These are phyloP conservation scores for Colletotrichum sp. DNA, from an alignment of 2,329 filamentous ascomycete genomes.

Conservation along the genomic window DNA sequence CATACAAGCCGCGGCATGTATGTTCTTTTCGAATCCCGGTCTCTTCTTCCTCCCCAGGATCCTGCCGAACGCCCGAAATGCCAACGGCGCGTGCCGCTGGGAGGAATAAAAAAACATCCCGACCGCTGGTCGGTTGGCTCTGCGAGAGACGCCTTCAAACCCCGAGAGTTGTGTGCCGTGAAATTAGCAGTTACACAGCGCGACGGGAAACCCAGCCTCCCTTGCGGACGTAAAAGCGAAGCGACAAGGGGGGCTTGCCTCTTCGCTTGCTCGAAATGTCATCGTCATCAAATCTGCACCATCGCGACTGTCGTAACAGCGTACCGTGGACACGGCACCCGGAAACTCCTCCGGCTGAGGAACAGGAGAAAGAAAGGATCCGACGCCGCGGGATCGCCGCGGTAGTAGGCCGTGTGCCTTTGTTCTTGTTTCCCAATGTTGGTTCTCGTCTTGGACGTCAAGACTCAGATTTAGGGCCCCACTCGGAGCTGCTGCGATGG, in stretches of 20 bases:
- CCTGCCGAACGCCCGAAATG: background rate
- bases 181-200: background rate
- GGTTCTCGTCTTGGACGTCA: constrained; percentile 8
- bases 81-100: background rate
- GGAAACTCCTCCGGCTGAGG: background rate
- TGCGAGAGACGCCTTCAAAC: background rate
- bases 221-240: constrained; percentile 1
- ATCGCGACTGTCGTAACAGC: background rate
- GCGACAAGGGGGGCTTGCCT: background rate
- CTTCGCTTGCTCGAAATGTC: constrained; percentile 1
- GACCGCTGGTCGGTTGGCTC: background rate
- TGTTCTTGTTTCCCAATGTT: background rate
- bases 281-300: constrained; percentile 12
- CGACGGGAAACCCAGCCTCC: background rate
- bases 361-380: background rate
- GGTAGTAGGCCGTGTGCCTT: background rate
- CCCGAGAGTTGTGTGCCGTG: background rate
- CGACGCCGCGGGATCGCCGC: background rate
- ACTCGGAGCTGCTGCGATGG: background rate
- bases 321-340: background rate
- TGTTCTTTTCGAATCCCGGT: background rate
- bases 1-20: background rate
- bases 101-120: background rate
- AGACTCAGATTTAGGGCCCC: background rate
- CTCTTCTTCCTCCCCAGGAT: background rate